Percentiles rank a stretch among this genome's conserved stretches.
Conservation (phyloP, 148 eudicot genomes). For the Suaeda aralocaspica region DNA sequence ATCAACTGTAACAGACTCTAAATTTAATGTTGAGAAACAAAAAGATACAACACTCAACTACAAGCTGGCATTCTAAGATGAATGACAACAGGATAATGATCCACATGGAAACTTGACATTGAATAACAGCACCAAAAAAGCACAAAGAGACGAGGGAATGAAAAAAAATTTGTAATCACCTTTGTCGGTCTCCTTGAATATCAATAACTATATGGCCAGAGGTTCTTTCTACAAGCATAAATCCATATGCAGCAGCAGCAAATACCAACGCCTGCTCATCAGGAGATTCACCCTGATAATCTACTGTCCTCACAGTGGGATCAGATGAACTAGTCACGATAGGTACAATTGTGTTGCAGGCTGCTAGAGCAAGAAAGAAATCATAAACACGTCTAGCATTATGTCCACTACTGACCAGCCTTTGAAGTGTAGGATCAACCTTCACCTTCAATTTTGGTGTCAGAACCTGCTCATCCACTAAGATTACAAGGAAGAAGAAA, state of each 20-base stretch:
- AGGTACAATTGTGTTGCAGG: conserved; percentile 98
- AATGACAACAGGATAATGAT: background rate
- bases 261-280: conserved; percentile 98
- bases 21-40: background rate
- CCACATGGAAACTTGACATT: background rate
- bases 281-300: conserved; percentile 98
- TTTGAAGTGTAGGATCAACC: conserved; percentile 68
- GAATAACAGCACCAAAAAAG: conserved; percentile 5
- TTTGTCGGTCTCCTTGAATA: conserved; percentile 79
- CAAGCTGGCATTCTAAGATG: background rate
- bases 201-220: conserved; percentile 94
- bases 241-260: conserved; percentile 98
- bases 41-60: background rate
- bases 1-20: background rate
- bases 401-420: conserved; percentile 36
- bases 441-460: conserved; percentile 91
- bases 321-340: conserved; percentile 55
- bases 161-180: conserved; percentile 36
- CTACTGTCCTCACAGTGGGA: conserved; percentile 54
- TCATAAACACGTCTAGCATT: conserved; percentile 43
- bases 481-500: conserved; percentile 17
- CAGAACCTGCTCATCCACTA: conserved; percentile 59
- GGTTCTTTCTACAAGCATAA: conserved; percentile 83
- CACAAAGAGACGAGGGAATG: conserved; percentile 11
- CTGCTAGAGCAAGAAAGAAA: conserved; percentile 92